Evolutionary conservation across 352 stramenopile species (phyloP).

Genomic region (Phytopythium litorale): DNA sequence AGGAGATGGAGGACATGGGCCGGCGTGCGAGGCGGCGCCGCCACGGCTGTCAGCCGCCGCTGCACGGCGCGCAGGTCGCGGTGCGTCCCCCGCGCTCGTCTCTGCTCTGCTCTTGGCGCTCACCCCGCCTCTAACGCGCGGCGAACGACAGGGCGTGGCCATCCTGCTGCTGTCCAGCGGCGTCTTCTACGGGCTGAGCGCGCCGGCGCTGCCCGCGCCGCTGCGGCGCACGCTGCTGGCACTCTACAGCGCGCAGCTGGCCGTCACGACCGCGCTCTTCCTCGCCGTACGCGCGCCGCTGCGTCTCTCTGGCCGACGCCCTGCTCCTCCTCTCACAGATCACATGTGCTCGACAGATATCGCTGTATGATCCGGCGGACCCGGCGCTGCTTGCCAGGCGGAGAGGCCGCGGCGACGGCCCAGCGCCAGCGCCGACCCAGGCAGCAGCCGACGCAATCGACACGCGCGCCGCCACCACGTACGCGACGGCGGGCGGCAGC

Average conservation of each 20-base stretch:
- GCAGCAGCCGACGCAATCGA: not conserved
- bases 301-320: too few relatives aligned
- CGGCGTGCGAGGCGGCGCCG: constrained; percentile 14
- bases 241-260: constrained; percentile 44
- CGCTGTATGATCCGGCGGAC: constrained; percentile 39
- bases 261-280: constrained; percentile 27
- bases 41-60: constrained; percentile 43
- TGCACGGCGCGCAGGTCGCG: constrained; percentile 33
- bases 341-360: constrained; percentile 31
- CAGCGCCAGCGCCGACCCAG: not conserved
- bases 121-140: not conserved
- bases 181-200: constrained; percentile 45
- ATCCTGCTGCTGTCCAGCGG: constrained; percentile 29
- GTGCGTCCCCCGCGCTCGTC: constrained; percentile 9
- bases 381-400: constrained; percentile 15
- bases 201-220: constrained; percentile 35
- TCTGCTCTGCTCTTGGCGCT: not conserved
- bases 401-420: constrained; percentile 8
- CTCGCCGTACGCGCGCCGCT: constrained; percentile 14
- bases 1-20: not conserved
- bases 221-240: constrained; percentile 27
- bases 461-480: not conserved
- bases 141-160: constrained; percentile 26
- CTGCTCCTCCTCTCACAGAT: not conserved
- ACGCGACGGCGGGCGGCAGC: constrained; percentile 2